These are phyloP conservation scores for Hypholoma fasciculare DNA, from an alignment of 768 basidiomycete genomes.

Conservation along the genomic window DNA sequence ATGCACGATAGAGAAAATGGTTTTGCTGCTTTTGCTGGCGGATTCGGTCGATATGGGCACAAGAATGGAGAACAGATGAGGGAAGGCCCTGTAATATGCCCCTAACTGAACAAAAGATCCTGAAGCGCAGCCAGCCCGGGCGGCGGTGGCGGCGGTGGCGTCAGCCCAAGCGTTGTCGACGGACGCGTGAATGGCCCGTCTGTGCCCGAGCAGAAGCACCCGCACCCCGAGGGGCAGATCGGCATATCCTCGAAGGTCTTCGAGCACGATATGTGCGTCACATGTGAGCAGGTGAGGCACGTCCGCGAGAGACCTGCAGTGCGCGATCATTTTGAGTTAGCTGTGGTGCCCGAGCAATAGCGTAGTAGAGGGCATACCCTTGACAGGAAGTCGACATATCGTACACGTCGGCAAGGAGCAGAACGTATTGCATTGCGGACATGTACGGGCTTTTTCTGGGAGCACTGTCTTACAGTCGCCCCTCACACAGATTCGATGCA, in stretches of 20 bases:
- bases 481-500: constrained; percentile 45
- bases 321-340: neutral
- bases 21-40: too few species aligned
- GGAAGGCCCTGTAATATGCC: neutral
- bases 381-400: constrained; percentile 75
- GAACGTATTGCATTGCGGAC: constrained; percentile 42
- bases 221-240: constrained; percentile 68
- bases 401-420: constrained; percentile 57
- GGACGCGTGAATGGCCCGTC: constrained; percentile 30
- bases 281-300: constrained; percentile 63
- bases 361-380: constrained; percentile 43
- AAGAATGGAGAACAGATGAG: too few species aligned
- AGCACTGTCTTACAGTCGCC: constrained; percentile 37
- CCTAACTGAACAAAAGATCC: neutral
- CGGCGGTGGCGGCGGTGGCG: constrained; percentile 27
- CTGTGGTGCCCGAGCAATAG: neutral
- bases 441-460: constrained; percentile 34
- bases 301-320: constrained; percentile 57
- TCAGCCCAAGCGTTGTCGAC: constrained; percentile 29
- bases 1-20: too few species aligned
- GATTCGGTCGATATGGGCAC: too few species aligned
- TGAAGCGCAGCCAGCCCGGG: neutral
- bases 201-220: constrained; percentile 53
- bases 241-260: constrained; percentile 42
- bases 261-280: constrained; percentile 70